Evolutionary conservation across 176 grass and related monocot genomes (phyloP), one percentile per base, ranked within the genome.

Genomic region (Rhipidocladum racemiflorum): DNA sequence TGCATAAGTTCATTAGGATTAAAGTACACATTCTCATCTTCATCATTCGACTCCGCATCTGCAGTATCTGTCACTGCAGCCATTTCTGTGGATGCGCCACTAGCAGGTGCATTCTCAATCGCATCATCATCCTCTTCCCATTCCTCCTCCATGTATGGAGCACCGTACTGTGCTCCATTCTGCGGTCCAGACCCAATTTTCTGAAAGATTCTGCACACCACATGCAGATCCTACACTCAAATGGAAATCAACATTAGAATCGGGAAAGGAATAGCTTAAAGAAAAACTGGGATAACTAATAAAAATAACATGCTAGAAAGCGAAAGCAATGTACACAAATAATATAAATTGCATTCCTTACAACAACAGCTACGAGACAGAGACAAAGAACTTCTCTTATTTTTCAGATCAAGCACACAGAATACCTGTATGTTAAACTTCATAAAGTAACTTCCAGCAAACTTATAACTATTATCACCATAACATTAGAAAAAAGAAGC

Each of bases 181-280:
- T 93, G 90, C 1, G 92, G 95, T 32, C 95, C 92, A 4, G 88
- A 85, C 15, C 90, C 95, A 38, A 27, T 69, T 67, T 97, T 97
- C 84, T 97, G 90, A 65, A 98, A 98, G 60, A 98, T 93, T 72
- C 95, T 92, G 79, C 95, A 98, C 18, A 98, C 95, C 70, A 98
- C 95, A 48, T 88, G 84, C 51, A 90, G 73, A 86, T 98, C 92
- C 95, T 98, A 60, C n/a, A 68, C 17, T 51, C 23, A 87, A 23
- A 43, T 78, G 25, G 34, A 77, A 94, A 88, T 32, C 14, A 78
- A 75, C 53, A 90, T 67, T 23, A 66, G 46, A 23, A 60, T 62
- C 55, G 30, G 23, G n/a, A 38, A 32, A 71, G 21, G 45, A 61
- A 56, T 9, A 49, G 0, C 40, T 48, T 67, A 14, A 62, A 60